Conservation (phyloP, 1,284 basidiomycete genomes). For the Irpex sp. region DNA sequence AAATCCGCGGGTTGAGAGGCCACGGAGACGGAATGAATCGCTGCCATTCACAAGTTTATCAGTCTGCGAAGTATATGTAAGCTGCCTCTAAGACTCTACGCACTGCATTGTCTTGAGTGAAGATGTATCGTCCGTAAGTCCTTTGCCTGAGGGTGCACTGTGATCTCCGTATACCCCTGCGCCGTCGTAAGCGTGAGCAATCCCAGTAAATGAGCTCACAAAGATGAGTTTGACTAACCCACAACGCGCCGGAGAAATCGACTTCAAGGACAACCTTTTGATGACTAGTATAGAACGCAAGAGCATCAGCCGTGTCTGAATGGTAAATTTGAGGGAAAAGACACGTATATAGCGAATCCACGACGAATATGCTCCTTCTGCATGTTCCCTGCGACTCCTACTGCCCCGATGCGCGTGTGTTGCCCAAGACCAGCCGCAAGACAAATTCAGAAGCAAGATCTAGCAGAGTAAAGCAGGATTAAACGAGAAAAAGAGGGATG, state of each 20-base stretch:
- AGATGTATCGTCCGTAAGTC: constrained; percentile 81
- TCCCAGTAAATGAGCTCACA: background rate
- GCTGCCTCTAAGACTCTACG: constrained; percentile 27
- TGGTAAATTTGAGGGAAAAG: constrained; percentile 21
- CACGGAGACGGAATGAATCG: constrained; percentile 73
- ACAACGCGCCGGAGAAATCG: constrained; percentile 77
- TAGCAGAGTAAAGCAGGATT: background rate
- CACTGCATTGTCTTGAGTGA: constrained; percentile 83
- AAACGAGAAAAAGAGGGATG: background rate
- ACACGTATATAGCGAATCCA: constrained; percentile 84
- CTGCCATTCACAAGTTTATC: constrained; percentile 34
- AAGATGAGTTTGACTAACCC: constrained; percentile 42
- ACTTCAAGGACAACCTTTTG: constrained; percentile 91
- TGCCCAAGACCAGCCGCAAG: constrained; percentile 10
- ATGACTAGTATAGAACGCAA: constrained; percentile 75
- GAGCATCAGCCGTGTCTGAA: constrained; percentile 41
- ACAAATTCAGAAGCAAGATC: background rate
- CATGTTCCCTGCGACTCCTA: constrained; percentile 31
- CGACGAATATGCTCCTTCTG: constrained; percentile 74
- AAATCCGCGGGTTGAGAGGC: constrained; percentile 70
- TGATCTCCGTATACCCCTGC: constrained; percentile 91
- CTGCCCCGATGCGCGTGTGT: constrained; percentile 6
- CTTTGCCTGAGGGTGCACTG: constrained; percentile 73
- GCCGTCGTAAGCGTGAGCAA: background rate
- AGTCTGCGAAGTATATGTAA: constrained; percentile 4